These are phyloP conservation scores for Linnemannia exigua DNA, from an alignment of 192 early-diverging fungal genomes.

Conservation along the genomic window DNA sequence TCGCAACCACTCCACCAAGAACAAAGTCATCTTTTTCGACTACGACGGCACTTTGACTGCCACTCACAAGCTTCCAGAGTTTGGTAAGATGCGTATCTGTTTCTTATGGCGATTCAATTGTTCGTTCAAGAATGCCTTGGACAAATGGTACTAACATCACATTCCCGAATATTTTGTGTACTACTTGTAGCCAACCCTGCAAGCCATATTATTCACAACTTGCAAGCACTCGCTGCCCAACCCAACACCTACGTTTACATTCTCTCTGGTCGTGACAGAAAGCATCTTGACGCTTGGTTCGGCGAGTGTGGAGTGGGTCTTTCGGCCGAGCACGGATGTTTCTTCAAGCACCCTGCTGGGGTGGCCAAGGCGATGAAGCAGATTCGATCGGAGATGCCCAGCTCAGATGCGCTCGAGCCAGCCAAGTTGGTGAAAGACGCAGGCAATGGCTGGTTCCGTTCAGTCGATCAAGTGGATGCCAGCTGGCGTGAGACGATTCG, in stretches of 20 bases:
- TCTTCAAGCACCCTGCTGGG: constrained; percentile 91
- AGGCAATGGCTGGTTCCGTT: constrained; percentile 85
- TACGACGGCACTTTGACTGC: constrained; percentile 97
- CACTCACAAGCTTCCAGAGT: constrained; percentile 91
- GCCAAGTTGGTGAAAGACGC: constrained; percentile 69
- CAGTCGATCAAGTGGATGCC: constrained; percentile 91
- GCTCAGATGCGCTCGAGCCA: constrained; percentile 55
- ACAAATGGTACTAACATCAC: background rate
- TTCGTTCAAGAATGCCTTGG: background rate
- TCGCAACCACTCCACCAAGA: constrained; percentile 70
- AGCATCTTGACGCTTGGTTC: constrained; percentile 95
- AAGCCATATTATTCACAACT: constrained; percentile 73
- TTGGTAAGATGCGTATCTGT: constrained; percentile 54
- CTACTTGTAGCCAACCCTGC: constrained; percentile 80
- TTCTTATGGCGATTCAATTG: background rate
- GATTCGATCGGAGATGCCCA: constrained; percentile 57
- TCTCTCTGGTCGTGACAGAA: constrained; percentile 91
- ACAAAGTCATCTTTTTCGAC: constrained; percentile 91
- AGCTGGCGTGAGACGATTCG: constrained; percentile 94
- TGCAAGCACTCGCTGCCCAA: constrained; percentile 78
- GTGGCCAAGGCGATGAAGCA: constrained; percentile 69
- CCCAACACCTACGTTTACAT: constrained; percentile 96
- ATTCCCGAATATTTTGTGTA: too few species aligned
- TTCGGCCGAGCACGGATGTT: constrained; percentile 98
- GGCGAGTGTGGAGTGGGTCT: constrained; percentile 88